Base-by-base conservation (phyloP, 2,329 filamentous ascomycete species). In the Sporothrix mexicana region DNA sequence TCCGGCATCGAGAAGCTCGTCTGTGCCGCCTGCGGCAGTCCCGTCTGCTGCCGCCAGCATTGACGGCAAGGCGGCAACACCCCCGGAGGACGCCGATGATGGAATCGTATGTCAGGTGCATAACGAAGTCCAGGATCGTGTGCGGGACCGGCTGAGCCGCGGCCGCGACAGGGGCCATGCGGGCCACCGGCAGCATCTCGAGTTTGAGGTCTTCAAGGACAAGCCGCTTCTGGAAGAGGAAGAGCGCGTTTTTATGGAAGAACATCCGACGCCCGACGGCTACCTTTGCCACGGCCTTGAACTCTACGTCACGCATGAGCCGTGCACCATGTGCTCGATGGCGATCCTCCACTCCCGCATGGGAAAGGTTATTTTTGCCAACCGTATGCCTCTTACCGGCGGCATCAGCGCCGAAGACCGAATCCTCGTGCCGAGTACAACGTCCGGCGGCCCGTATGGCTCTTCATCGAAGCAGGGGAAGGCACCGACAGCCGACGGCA, bases 281-380 rank as follows among this genome's bases (percentile, higher is more conserved):
- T 99, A 99, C 80, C 89, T 99, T 23, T 98, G 95, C 82, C 94
- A 97, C 76, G 93, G 94, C 71, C 87, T 99, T 43, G 95, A 98
- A 81, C 88, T 99, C 72, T 98, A 98, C 83, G 86, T 97, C 74
- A 97, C 95, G 1, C 95, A 98, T 79, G 96, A 99, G 82, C 96
- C 96, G 5, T 99, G 96, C 80, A 88, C 97, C 74, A 97, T 97
- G 88, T 99, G 96, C 82, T 94, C 93, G 49, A 98, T 98, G 96
- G 96, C 93, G 1, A 92, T 98, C 77, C 86, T 98, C 25, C 95
- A 98, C 80, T 98, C 95, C 9, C 90, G 96, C 69, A 97, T 99
- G 86, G 91, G 93, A 61, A 91, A 92, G 70, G 92, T 95, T 69
- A 87, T 97, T 53, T 97, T 97, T 82, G 90, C 89, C 75, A 87